Evolutionary conservation across 805 yeast genomes (phyloP), one percentile per base, ranked within the genome.

Genomic region (Wickerhamomyces mucosus): DNA sequence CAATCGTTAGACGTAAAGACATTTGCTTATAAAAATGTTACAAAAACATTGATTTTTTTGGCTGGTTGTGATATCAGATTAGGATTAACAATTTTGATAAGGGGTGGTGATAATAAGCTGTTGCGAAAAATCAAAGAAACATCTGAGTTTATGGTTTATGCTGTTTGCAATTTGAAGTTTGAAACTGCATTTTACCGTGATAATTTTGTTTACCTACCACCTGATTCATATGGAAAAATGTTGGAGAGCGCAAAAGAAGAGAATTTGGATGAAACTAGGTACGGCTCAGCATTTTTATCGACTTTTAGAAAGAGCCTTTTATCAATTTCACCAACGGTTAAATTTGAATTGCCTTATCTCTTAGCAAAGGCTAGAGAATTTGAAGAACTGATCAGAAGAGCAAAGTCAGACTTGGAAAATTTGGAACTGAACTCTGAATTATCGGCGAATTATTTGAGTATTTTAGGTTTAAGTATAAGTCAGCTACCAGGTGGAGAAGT

Each of bases 321-420:
- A 18, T 83, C 95, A 4, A 69, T 84, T 1, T 88, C 97, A 2
- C 96, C 98, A 0, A 72, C 86, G 32, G 88, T 88, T 0, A 63
- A 68, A 14, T 81, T 82, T 46, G 73, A 77, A 0, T 57, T 73
- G 4, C 98, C 98, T 0, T 64, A 67, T 32, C 61, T 79, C 9
- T 56, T 82, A 27, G 50, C 55, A 21, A 67, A 66, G 38, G 75
- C 78, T 0, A 58, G 84, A 28, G 60, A 58, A 11, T 51, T 78
- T 1, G 82, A 78, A 39, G 37, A 50, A 7, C 48, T 46, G 2
- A 56, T 67, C 31, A 38, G 35, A 17, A 46, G 28, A 34, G 39
- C 41, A 1, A 29, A 51, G 39, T 39, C 51, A 35, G 28, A 33
- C 15, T 14, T 50, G 56, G 19, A 57, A 42, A 35, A 32, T 18